Evolutionary conservation across 148 eudicot species (phyloP).

Genomic region (Amaranthus cruentus): DNA sequence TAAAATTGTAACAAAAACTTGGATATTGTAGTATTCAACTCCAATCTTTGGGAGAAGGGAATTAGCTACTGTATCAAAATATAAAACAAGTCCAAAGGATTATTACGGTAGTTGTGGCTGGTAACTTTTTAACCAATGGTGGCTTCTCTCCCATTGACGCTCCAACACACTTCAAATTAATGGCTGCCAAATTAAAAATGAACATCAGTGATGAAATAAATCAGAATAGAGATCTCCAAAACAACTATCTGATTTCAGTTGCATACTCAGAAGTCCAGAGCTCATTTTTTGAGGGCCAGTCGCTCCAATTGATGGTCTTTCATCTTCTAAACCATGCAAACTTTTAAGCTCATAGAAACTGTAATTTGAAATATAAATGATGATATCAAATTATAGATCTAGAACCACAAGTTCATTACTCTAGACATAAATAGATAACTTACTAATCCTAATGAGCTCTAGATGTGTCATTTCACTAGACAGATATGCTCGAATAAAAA

Average conservation of each 20-base stretch:
- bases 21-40: neutral
- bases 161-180: conserved; percentile 80
- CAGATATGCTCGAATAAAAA: neutral
- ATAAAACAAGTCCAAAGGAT: conserved; percentile 2
- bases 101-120: conserved; percentile 68
- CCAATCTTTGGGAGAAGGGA: no score
- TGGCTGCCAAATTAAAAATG: conserved; percentile 39
- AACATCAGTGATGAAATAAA: neutral
- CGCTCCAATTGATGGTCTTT: conserved; percentile 43
- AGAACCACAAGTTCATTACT: neutral
- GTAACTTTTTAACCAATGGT: conserved; percentile 71
- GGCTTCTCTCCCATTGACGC: conserved; percentile 87
- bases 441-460: neutral
- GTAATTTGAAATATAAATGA: conserved; percentile 17
- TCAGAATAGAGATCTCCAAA: neutral
- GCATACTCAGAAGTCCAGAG: conserved; percentile 75
- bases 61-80: neutral
- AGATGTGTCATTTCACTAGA: neutral
- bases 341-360: conserved; percentile 73
- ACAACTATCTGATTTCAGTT: neutral
- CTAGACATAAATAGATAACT: neutral
- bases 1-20: neutral
- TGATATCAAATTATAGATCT: neutral
- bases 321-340: conserved; percentile 76
- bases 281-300: conserved; percentile 88